Conservation (phyloP, 176 grass and related monocot species). For the Bothriochloa decipiens region DNA sequence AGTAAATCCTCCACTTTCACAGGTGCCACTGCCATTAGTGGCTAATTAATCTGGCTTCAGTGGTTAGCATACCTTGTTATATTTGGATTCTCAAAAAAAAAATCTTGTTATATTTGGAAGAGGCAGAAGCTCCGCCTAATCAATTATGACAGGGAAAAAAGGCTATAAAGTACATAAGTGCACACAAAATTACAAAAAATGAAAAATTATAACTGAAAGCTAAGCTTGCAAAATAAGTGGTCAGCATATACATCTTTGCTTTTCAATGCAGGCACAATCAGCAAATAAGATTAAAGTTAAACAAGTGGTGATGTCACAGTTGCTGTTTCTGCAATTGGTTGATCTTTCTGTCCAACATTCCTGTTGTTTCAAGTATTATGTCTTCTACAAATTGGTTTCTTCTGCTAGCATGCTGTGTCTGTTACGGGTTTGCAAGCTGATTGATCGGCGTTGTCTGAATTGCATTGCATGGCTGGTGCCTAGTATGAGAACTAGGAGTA, state of each 20-base stretch:
- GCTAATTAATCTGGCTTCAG: background rate
- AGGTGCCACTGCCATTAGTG: background rate
- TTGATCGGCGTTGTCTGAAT: background rate
- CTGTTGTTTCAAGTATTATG: background rate
- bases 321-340: background rate
- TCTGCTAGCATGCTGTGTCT: background rate
- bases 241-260: background rate
- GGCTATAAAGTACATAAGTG: background rate
- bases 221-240: background rate
- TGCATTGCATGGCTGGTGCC: background rate
- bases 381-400: background rate
- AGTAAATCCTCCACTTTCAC: background rate
- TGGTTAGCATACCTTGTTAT: background rate
- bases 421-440: background rate
- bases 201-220: background rate
- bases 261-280: background rate
- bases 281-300: background rate
- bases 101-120: background rate
- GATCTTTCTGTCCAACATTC: background rate
- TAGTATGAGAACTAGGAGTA: background rate
- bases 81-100: background rate
- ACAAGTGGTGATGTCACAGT: background rate
- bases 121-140: background rate
- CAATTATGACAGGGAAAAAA: background rate
- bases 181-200: background rate